Base-by-base conservation (phyloP, 345 rosid species). In the Firmiana major region DNA sequence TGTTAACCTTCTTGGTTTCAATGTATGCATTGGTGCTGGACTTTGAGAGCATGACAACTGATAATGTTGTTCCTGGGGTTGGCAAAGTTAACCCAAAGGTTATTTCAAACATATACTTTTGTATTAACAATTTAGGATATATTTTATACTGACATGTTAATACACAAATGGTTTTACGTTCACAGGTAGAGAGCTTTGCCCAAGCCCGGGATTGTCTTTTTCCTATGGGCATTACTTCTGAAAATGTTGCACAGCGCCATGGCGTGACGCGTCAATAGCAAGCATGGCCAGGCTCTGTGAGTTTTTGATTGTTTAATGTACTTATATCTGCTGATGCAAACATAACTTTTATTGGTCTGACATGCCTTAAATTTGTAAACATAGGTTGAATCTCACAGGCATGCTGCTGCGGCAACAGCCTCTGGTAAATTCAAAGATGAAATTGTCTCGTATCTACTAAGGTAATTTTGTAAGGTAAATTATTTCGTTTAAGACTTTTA, bases 151-250 rank as follows among this genome's bases (percentile, higher is more conserved):
- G 60, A 71, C 60, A 12, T 63, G 40, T 55, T 3, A 78, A 31
- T 21, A 9, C 65, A 74, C 53, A 78, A 53, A 76, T 49, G 40
- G 64, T 64, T 73, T 64, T 7, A 31, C 75, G 76, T 55, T 65
- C 70, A 64, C 83, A 93, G 98, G 89, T 81, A 26, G 88, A 87
- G 57, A 78, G 79, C 75, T 92, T 92, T 79, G 83, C 86, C 0
- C 88, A 89, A 85, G 94, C 97, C 24, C 89, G 91, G 34, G 97
- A 96, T 71, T 96, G 98, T 85, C 94, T 96, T 83, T 94, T 96
- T 81, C 98, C 98, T 24, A 92, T 96, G 98, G 99, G 99, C 10
- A 82, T 93, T 42, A 96, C 97, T 78, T 93, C 98, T 68, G 99
- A 96, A 87, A 96, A 93, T 82, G 99, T 96, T 75, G 98, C 99